Evolutionary conservation across 306 rosid species (phyloP).

Genomic region (Purshia tridentata): DNA sequence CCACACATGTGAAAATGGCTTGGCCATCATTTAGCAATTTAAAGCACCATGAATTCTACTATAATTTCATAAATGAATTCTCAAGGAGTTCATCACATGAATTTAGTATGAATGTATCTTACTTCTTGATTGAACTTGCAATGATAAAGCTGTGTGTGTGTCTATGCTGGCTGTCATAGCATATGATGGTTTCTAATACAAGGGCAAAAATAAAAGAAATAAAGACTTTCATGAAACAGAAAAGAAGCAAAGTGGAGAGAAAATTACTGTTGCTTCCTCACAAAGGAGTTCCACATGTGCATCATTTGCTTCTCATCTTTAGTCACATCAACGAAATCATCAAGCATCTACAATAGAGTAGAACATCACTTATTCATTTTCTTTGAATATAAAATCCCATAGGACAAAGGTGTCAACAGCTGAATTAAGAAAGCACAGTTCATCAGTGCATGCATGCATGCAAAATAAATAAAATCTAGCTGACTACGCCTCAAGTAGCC

Average conservation of each 20-base stretch:
- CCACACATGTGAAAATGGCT: neutral
- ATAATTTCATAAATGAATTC: neutral
- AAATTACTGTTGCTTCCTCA: constrained; percentile 65
- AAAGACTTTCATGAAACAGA: neutral
- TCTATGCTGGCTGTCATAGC: neutral
- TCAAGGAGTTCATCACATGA: neutral
- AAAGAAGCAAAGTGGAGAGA: constrained; percentile 12
- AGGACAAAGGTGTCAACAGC: neutral
- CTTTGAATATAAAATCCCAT: constrained; percentile 9
- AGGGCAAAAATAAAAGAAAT: neutral
- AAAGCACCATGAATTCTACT: neutral
- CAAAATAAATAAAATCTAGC: neutral
- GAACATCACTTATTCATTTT: neutral
- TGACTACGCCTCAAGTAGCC: constrained; percentile 6
- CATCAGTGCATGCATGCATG: neutral
- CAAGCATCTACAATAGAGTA: constrained; percentile 58
- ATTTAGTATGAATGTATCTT: neutral
- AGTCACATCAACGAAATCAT: constrained; percentile 56
- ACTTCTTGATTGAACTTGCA: neutral
- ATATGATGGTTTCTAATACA: neutral
- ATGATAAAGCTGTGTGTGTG: neutral
- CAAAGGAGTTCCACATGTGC: constrained; percentile 77
- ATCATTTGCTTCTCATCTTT: constrained; percentile 60
- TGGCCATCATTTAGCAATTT: neutral
- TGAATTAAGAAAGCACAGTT: neutral